phyloP scores from a whole-genome alignment of 2,329 filamentous ascomycete genomes.

The Clonostachys sp. region DNA sequence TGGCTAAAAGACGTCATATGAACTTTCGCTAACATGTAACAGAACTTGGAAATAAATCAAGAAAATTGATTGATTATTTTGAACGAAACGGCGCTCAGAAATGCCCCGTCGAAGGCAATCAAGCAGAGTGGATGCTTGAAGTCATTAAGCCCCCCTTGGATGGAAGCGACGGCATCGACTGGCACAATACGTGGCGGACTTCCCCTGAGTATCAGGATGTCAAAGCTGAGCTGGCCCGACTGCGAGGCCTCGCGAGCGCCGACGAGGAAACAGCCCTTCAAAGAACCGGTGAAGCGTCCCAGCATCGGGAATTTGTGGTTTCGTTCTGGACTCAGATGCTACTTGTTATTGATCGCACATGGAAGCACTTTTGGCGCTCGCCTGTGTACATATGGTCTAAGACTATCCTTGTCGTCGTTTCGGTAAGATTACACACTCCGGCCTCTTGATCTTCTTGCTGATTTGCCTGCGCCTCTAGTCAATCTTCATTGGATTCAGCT shows the following conservation, averaged over 20 bases:
- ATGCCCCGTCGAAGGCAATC: constrained; percentile 54
- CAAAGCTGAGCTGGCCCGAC: constrained; percentile 43
- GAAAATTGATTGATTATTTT: constrained; percentile 50
- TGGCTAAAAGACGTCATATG: too few relatives aligned
- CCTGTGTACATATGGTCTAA: constrained; percentile 81
- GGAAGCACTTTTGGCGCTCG: constrained; percentile 80
- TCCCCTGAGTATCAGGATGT: constrained; percentile 45
- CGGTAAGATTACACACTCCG: too few relatives aligned
- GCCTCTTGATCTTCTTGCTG: too few relatives aligned
- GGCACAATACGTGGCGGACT: constrained; percentile 50
- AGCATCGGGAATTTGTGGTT: constrained; percentile 67
- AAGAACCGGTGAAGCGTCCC: constrained; percentile 35
- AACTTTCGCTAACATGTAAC: too few relatives aligned
- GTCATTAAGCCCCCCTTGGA: constrained; percentile 17
- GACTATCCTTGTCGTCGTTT: constrained; percentile 43
- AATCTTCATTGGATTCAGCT: constrained; percentile 67
- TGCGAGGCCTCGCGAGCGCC: constrained; percentile 35
- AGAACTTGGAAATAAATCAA: constrained; percentile 56
- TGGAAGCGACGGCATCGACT: constrained; percentile 42
- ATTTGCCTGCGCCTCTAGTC: constrained; percentile 3
- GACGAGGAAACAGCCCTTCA: background rate
- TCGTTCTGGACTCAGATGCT: constrained; percentile 51
- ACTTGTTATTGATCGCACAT: constrained; percentile 63
- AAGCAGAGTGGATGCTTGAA: constrained; percentile 63
- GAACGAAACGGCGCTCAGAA: constrained; percentile 54